Evolutionary conservation across 2,329 filamentous ascomycete species (phyloP).

Genomic region (Fusarium duplospermum): DNA sequence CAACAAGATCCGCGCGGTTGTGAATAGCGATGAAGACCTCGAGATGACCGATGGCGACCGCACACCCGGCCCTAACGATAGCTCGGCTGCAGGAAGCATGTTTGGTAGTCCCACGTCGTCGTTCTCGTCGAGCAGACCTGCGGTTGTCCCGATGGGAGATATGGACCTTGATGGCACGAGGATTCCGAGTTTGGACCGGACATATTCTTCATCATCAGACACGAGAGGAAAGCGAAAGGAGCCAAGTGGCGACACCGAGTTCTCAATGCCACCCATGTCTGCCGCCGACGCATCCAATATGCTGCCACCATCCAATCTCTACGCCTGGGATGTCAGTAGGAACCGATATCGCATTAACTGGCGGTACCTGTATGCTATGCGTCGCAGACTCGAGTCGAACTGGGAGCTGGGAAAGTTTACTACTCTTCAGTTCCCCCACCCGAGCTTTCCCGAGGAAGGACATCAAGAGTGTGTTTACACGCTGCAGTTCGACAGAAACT

Average conservation of each 20-base stretch:
- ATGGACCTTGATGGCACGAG: slow-evolving; percentile 47
- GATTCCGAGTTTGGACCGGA: slow-evolving; percentile 47
- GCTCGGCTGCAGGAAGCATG: slow-evolving; percentile 43
- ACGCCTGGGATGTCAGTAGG: slow-evolving; percentile 61
- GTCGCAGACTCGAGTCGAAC: slow-evolving; percentile 86
- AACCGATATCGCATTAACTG: slow-evolving; percentile 80
- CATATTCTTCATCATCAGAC: slow-evolving; percentile 44
- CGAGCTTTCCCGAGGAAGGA: slow-evolving; percentile 80
- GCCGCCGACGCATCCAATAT: slow-evolving; percentile 44
- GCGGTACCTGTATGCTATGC: slow-evolving; percentile 92
- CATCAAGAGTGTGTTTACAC: slow-evolving; percentile 96
- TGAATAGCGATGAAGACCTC: slow-evolving; percentile 61
- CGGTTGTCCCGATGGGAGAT: slow-evolving; percentile 43
- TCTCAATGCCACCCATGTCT: slow-evolving; percentile 46
- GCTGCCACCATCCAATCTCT: slow-evolving; percentile 60
- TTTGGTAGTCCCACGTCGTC: slow-evolving; percentile 51
- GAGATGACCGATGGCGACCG: slow-evolving; percentile 59
- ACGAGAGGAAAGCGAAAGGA: slow-evolving; percentile 52
- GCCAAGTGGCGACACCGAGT: slow-evolving; percentile 48
- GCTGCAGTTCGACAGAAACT: slow-evolving; percentile 87
- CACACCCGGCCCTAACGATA: slow-evolving; percentile 39
- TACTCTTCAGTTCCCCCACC: slow-evolving; percentile 93
- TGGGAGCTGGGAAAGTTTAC: slow-evolving; percentile 86
- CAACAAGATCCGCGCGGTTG: slow-evolving; percentile 66
- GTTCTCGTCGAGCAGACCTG: slow-evolving; percentile 45